phyloP scores from a whole-genome alignment of 139 green algal genomes.

The Monoraphidium neglectum region DNA sequence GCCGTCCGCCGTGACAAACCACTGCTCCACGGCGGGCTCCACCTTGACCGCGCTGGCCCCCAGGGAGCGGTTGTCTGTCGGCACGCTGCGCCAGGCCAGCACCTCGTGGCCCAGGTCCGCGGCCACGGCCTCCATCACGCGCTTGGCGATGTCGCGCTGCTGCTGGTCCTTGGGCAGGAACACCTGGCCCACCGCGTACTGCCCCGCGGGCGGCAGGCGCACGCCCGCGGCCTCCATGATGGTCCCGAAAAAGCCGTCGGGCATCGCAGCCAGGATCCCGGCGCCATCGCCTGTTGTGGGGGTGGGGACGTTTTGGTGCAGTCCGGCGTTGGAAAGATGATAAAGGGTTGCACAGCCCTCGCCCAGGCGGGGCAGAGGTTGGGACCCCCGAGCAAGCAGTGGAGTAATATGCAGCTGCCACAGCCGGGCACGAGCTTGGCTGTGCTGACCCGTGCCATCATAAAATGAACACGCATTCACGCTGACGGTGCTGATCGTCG shows the following conservation, averaged over 20 bases:
- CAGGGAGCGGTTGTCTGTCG: constrained; percentile 82
- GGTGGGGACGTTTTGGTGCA: too few relatives aligned
- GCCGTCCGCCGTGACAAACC: constrained; percentile 72
- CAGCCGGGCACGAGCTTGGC: neutral
- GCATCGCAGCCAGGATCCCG: constrained; percentile 90
- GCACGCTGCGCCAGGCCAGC: constrained; percentile 89
- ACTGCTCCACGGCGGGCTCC: constrained; percentile 91
- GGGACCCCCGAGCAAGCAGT: neutral
- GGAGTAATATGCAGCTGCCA: neutral
- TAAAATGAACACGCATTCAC: neutral
- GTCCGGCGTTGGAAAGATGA: too few relatives aligned
- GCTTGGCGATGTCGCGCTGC: constrained; percentile 55
- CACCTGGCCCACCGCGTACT: constrained; percentile 87
- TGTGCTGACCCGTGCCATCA: neutral
- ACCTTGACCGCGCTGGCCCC: constrained; percentile 70
- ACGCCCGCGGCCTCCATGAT: constrained; percentile 69
- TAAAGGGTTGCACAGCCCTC: too few relatives aligned
- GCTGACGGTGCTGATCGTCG: too few relatives aligned
- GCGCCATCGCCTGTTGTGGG: constrained; percentile 94
- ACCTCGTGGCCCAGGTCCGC: constrained; percentile 68
- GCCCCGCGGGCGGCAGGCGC: constrained; percentile 65
- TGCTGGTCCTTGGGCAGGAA: constrained; percentile 85
- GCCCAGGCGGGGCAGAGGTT: too few relatives aligned
- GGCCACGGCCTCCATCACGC: constrained; percentile 60
- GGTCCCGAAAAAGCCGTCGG: constrained; percentile 80